phyloP scores from a whole-genome alignment of 1,139 yeast genomes.

The Wickerhamomyces sp. region DNA sequence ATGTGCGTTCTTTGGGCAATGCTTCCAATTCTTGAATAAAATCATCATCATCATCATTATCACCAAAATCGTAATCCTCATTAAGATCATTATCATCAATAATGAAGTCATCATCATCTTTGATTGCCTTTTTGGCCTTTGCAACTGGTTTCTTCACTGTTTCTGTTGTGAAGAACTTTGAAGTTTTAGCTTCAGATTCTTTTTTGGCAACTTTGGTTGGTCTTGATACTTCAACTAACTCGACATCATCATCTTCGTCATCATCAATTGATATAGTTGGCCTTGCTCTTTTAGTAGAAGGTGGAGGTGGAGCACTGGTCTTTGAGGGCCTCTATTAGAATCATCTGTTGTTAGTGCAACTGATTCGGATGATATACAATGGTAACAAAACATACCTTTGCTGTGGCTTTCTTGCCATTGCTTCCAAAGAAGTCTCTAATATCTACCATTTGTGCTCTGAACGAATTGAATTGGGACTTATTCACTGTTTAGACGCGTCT shows the following conservation, averaged over 20 bases:
- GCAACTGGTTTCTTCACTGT: background rate
- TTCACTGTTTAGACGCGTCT: too few species aligned
- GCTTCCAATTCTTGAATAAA: slow-evolving; percentile 10
- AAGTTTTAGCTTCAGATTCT: background rate
- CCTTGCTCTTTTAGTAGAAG: slow-evolving; percentile 6
- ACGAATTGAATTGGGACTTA: too few species aligned
- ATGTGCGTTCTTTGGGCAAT: slow-evolving; percentile 4
- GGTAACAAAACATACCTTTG: slow-evolving; percentile 8
- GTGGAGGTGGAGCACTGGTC: background rate
- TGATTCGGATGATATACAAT: background rate
- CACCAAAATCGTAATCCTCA: slow-evolving; percentile 9
- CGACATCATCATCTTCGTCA: slow-evolving; percentile 24
- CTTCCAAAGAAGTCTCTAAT: slow-evolving; percentile 35
- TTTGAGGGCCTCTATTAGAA: background rate
- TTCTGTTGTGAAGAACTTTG: slow-evolving; percentile 1
- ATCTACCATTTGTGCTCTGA: slow-evolving; percentile 32
- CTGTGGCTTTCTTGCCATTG: slow-evolving; percentile 8
- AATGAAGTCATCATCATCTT: slow-evolving; percentile 8
- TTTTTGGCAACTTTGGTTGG: slow-evolving; percentile 7
- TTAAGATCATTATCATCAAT: slow-evolving; percentile 17
- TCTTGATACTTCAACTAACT: slow-evolving; percentile 11
- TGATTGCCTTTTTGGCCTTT: slow-evolving; percentile 3
- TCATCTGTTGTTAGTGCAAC: background rate
- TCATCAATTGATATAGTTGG: slow-evolving; percentile 11
- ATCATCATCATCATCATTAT: slow-evolving; percentile 17